These are phyloP conservation scores for Lactarius sp. DNA, from an alignment of 768 basidiomycete species.

Conservation along the genomic window DNA sequence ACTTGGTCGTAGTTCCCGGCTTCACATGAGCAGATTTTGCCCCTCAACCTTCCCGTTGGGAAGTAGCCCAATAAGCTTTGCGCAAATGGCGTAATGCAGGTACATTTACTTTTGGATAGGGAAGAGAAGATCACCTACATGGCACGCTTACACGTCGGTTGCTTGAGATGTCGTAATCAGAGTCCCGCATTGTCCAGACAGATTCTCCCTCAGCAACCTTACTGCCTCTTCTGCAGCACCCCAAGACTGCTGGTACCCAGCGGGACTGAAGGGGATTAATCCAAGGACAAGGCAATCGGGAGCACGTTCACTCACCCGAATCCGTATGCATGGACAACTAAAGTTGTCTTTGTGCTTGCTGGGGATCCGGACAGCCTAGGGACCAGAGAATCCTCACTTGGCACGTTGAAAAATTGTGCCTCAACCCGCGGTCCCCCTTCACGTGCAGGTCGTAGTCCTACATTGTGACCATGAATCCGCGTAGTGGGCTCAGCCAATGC, in stretches of 20 bases:
- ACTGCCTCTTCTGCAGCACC: constrained; percentile 30
- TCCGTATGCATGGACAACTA: constrained; percentile 56
- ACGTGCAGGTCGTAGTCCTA: constrained; percentile 54
- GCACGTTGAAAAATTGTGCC: constrained; percentile 38
- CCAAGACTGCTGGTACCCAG: constrained; percentile 32
- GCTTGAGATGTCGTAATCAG: background rate
- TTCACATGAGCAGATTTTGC: background rate
- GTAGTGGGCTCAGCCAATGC: constrained; percentile 34
- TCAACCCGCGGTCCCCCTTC: constrained; percentile 55
- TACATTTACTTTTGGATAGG: background rate
- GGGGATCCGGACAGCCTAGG: constrained; percentile 24
- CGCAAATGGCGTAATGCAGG: background rate
- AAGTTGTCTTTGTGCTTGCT: constrained; percentile 28
- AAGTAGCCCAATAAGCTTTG: background rate
- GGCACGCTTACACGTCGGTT: background rate
- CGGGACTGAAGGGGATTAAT: constrained; percentile 22
- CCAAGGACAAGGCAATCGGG: constrained; percentile 22
- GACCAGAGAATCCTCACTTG: constrained; percentile 30
- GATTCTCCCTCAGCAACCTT: constrained; percentile 23
- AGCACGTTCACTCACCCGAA: constrained; percentile 41
- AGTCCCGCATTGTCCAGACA: background rate
- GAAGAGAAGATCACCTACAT: background rate
- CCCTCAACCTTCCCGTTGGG: background rate
- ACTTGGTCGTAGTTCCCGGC: background rate
- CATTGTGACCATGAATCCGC: constrained; percentile 49